A percentile compares a stretch with the other conserved stretches of the same genome.
Conservation (phyloP, 768 basidiomycete genomes). For the Hygrophoropsis aurantiaca region DNA sequence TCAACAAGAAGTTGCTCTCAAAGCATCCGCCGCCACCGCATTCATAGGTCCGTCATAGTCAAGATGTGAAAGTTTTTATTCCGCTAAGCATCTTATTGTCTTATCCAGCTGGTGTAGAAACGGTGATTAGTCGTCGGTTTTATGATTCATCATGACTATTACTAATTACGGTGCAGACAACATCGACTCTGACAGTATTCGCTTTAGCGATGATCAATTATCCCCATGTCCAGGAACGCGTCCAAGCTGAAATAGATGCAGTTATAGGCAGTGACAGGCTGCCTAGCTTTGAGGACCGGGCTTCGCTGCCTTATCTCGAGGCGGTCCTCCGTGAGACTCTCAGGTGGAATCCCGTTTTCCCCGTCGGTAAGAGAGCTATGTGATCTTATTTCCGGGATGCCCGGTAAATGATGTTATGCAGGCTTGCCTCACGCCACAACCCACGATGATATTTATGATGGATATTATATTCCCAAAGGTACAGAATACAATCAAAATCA, state of each 20-base stretch:
- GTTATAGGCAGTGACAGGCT: slow-evolving; percentile 11
- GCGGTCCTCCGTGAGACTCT: slow-evolving; percentile 10
- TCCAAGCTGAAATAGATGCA: slow-evolving; percentile 9
- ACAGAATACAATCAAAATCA: background rate
- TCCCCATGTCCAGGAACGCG: slow-evolving; percentile 8
- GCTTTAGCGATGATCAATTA: slow-evolving; percentile 10
- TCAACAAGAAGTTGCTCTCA: background rate
- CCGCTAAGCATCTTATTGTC: too few relatives aligned
- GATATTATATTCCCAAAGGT: slow-evolving; percentile 38
- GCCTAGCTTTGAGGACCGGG: slow-evolving; percentile 9
- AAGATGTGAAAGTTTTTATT: background rate
- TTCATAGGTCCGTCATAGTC: slow-evolving; percentile 2
- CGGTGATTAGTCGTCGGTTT: background rate
- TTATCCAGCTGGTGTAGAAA: slow-evolving; percentile 2
- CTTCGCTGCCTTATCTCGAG: slow-evolving; percentile 10
- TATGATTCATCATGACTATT: background rate
- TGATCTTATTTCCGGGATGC: slow-evolving; percentile 6
- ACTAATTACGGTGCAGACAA: slow-evolving; percentile 1
- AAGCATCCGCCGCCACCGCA: slow-evolving; percentile 3
- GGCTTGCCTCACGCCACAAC: slow-evolving; percentile 5
- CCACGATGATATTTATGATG: slow-evolving; percentile 10
- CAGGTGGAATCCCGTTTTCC: slow-evolving; percentile 1
- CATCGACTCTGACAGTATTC: slow-evolving; percentile 4
- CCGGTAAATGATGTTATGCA: slow-evolving; percentile 5
- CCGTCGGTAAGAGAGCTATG: slow-evolving; percentile 5